Percentiles rank a stretch among this genome's conserved stretches.
phyloP scores from a whole-genome alignment of 2,329 filamentous ascomycete species.

The Pseudopithomyces chartarum region DNA sequence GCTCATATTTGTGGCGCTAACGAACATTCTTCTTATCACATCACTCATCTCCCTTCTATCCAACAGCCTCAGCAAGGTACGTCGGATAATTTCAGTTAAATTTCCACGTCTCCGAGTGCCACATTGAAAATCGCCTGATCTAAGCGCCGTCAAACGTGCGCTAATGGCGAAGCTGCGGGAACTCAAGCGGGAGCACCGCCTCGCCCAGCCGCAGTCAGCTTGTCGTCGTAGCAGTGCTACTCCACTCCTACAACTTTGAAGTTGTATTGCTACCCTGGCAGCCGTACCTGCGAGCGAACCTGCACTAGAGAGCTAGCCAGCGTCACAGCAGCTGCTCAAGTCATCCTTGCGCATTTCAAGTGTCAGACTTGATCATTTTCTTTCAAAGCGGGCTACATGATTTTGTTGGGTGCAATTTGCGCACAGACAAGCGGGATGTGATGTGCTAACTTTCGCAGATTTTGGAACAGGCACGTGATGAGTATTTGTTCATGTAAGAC shows the following conservation, averaged over 20 bases:
- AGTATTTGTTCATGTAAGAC: conserved; percentile 77
- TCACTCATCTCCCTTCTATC: conserved; percentile 78
- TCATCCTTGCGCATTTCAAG: neutral
- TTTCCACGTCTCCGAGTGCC: neutral
- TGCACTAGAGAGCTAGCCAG: neutral
- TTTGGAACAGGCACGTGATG: conserved; percentile 68
- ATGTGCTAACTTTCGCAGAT: conserved; percentile 50
- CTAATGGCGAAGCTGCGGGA: conserved; percentile 20
- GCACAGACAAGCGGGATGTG: conserved; percentile 39
- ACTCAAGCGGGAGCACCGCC: conserved; percentile 23
- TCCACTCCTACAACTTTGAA: neutral
- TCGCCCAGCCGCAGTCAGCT: conserved; percentile 19
- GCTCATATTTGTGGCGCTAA: conserved; percentile 77
- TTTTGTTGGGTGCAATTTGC: neutral
- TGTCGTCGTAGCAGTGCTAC: conserved; percentile 7
- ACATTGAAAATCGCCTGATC: conserved; percentile 1
- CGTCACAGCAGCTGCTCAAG: neutral
- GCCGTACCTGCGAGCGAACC: neutral
- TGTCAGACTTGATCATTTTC: neutral
- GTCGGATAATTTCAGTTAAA: conserved; percentile 22
- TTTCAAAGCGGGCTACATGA: neutral
- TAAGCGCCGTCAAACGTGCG: conserved; percentile 11
- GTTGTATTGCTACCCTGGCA: neutral
- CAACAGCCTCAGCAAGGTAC: conserved; percentile 70
- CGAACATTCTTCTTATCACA: conserved; percentile 78